A percentile compares a stretch with the other conserved stretches of the same genome.
phyloP scores from a whole-genome alignment of 805 yeast species.

The Wickerhamiella domercqiae region DNA sequence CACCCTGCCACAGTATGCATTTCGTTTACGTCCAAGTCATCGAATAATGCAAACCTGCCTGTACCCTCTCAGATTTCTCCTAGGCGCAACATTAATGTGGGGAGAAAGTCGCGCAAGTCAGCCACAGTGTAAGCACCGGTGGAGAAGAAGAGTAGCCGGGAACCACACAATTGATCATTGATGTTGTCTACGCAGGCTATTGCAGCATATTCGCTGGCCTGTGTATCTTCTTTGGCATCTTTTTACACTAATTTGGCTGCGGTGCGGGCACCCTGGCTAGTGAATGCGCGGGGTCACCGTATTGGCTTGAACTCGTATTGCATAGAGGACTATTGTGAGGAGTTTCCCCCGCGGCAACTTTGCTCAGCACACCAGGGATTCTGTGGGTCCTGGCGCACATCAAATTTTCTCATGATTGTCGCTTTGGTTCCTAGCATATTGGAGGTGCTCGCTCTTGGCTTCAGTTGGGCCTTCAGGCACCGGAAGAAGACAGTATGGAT shows the following conservation, averaged over 20 bases:
- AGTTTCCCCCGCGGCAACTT: slow-evolving; percentile 17
- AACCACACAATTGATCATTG: too few relatives aligned
- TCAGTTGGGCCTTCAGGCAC: slow-evolving; percentile 13
- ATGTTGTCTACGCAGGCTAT: slow-evolving; percentile 2
- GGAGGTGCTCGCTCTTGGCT: slow-evolving; percentile 9
- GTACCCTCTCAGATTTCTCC: too few relatives aligned
- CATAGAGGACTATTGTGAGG: slow-evolving; percentile 3
- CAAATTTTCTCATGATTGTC: slow-evolving; percentile 18
- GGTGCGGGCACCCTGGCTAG: slow-evolving; percentile 13
- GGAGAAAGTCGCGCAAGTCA: too few relatives aligned
- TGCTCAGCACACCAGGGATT: slow-evolving; percentile 12
- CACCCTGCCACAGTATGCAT: too few relatives aligned
- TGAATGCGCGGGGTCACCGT: slow-evolving; percentile 5
- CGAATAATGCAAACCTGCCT: too few relatives aligned
- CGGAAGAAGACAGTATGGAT: slow-evolving; percentile 15
- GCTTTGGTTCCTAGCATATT: slow-evolving; percentile 16
- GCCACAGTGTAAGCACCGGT: too few relatives aligned
- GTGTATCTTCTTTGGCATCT: slow-evolving; percentile 7
- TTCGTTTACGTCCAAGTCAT: too few relatives aligned
- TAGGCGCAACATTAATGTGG: too few relatives aligned
- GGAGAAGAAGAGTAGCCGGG: too few relatives aligned
- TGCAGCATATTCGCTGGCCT: slow-evolving; percentile 10
- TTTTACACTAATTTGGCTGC: slow-evolving; percentile 2
- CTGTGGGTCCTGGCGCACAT: slow-evolving; percentile 21
- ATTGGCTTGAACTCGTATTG: slow-evolving; percentile 10